Evolutionary conservation across 2,329 filamentous ascomycete species (phyloP), one percentile per base, ranked within the genome.

Genomic region (Trichoderma arundinaceum): DNA sequence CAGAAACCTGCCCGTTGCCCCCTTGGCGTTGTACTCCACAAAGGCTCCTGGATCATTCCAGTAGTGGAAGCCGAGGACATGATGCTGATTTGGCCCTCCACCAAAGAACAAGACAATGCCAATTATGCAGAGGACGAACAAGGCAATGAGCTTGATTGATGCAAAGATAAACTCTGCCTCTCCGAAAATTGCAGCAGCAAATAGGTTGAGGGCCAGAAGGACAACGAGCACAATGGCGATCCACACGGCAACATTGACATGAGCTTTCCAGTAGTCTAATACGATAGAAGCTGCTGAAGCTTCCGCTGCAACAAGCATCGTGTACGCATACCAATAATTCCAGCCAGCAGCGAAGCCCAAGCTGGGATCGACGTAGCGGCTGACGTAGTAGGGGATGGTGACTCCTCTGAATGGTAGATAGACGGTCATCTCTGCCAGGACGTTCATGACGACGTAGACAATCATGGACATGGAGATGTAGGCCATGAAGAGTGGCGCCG

Each of bases 401-500:
- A 86, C 84, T 7, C 85, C 85, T 60, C 80, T 82, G 73, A 86
- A 79, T 1, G 84, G 84, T 0, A 87, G 79, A 59, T 82, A 85
- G 1, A 81, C 82, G 1, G 80, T 80, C 80, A 87, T 86, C 72
- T 87, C 84, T 8, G 79, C 84, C 8, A 86, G 77, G 66, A 77
- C 72, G 74, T 85, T 85, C 83, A 86, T 85, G 63, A 86, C 76
- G 62, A 79, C 76, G 80, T 81, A 86, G 32, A 86, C 83, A 9
- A 86, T 72, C 2, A 77, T 32, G 79, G 84, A 84, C 83, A 85
- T 84, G 69, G 78, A 79, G 7, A 85, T 71, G 74, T 92, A 93
- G 28, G 86, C 88, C 75, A 93, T 88, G 74, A 92, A 84, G 15
- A 92, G 78, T 0, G 90, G 88, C 5, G 88, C 89, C 2, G 88